Base-by-base conservation (phyloP, 208 protist species). In the Vickermania ingenoplastis region DNA sequence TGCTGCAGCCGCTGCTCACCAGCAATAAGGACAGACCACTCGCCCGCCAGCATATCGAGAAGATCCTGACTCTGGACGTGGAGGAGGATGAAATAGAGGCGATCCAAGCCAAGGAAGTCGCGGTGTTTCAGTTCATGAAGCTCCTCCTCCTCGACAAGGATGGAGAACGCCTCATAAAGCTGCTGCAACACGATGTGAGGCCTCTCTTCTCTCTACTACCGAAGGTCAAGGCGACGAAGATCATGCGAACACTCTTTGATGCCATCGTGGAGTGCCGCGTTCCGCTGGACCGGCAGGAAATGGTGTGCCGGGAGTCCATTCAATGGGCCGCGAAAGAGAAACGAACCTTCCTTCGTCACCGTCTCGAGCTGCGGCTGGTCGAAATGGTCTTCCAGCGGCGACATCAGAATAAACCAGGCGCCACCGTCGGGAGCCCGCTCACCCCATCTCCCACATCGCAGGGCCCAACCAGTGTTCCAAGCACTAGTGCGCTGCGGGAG, bases 281-380 rank as follows among this genome's bases (percentile, higher is more conserved):
- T 21, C 77, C 91, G 22, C 57, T 90, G 13, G 53, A 76, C 45
- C 28, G 85, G 31, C 92, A 98, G 75, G 81, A 97, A 31, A 62
- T 79, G 45, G 83, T 99, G 2, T 98, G 93, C 71, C 58, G 85
- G 36, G 92, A 98, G 17, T 95, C 81, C 27, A 98, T 99, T 45
- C 79, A 89, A 22, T 99, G 98, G 98, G 82, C 95, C 14, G 86
- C 81, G 27, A 57, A 78, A 52, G 92, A 99, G 73, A 97, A 98
- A 69, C 87, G 97, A 49, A 98, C 85, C 2, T 99, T 98, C 66
- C 78, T 99, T 41, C 91, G 97, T 25, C 97, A 99, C 65, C 83
- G 97, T 27, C 74, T 98, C 41, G 89, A 99, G 73, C 79, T 96
- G 25, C 83, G 93, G 30, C 83, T 98, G 24, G 89, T 88, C 14